A percentile compares a stretch with the other conserved stretches of the same genome.
These are phyloP conservation scores for Tieghemiomyces parasiticus DNA, from an alignment of 192 early-diverging fungal genomes.

Conservation along the genomic window DNA sequence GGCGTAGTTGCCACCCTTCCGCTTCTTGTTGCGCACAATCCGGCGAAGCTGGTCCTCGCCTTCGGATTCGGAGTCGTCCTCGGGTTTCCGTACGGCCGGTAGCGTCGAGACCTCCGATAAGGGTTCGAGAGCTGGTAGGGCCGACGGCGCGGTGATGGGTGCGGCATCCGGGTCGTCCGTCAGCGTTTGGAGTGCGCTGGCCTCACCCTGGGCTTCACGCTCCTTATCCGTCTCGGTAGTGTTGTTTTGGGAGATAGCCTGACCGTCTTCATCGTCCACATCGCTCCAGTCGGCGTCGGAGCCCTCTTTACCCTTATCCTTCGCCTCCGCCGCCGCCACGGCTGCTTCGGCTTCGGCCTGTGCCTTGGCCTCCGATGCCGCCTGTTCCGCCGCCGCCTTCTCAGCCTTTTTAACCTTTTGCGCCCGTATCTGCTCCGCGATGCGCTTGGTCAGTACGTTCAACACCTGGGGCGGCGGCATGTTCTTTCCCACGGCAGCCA, in stretches of 20 bases:
- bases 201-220: too few relatives aligned
- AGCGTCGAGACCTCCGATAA: too few relatives aligned
- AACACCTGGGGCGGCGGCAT: background rate
- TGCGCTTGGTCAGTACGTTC: slow-evolving; percentile 1
- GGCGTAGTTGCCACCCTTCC: background rate
- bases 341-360: background rate
- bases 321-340: background rate
- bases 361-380: background rate
- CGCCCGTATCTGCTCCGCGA: background rate
- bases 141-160: too few relatives aligned
- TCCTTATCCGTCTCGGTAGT: too few relatives aligned
- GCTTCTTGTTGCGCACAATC: background rate
- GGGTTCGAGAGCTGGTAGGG: too few relatives aligned
- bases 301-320: background rate
- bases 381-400: background rate
- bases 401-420: background rate
- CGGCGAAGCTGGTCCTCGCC: background rate
- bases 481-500: background rate
- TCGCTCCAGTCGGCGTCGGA: too few relatives aligned
- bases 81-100: too few relatives aligned
- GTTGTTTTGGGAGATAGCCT: too few relatives aligned
- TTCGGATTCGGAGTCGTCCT: too few relatives aligned
- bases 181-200: too few relatives aligned
- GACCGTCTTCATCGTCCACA: too few relatives aligned
- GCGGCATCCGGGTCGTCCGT: background rate